phyloP scores from a whole-genome alignment of 106 monocot genomes.

The Dendrobium catenatum region DNA sequence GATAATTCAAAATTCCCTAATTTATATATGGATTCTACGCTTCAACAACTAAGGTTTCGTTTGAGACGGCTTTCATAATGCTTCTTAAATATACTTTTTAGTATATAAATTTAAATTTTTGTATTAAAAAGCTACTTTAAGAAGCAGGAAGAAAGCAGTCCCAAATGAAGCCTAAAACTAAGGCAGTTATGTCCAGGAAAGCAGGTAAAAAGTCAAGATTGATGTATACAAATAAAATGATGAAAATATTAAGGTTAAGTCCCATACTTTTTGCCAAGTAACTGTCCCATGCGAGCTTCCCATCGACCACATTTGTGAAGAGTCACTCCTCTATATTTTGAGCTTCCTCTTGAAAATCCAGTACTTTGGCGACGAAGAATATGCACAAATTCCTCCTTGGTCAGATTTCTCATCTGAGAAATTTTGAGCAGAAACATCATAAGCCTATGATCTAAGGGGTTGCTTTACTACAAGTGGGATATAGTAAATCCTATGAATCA shows the following conservation, averaged over 20 bases:
- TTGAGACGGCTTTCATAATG: too few relatives aligned
- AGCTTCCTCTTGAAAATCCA: constrained; percentile 72
- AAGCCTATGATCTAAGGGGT: neutral
- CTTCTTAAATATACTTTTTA: too few relatives aligned
- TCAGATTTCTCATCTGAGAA: constrained; percentile 49
- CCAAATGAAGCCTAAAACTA: neutral
- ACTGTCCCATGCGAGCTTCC: constrained; percentile 85
- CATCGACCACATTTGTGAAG: constrained; percentile 81
- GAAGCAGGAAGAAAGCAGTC: too few relatives aligned
- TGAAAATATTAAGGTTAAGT: neutral
- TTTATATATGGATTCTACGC: neutral
- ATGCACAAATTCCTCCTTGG: constrained; percentile 76
- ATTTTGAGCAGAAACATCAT: neutral
- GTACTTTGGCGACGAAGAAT: constrained; percentile 69
- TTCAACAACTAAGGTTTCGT: neutral
- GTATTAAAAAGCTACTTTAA: too few relatives aligned
- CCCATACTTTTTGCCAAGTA: constrained; percentile 70
- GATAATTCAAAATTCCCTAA: neutral
- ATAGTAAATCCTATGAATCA: too few relatives aligned
- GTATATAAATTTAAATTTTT: too few relatives aligned
- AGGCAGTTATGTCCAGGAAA: neutral
- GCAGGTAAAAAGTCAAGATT: neutral
- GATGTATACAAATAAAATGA: neutral
- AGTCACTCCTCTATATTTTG: constrained; percentile 72
- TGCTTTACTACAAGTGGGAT: too few relatives aligned